Evolutionary conservation across 2,329 filamentous ascomycete genomes (phyloP), one percentile per base, ranked within the genome.

Genomic region (Fusarium sp.): DNA sequence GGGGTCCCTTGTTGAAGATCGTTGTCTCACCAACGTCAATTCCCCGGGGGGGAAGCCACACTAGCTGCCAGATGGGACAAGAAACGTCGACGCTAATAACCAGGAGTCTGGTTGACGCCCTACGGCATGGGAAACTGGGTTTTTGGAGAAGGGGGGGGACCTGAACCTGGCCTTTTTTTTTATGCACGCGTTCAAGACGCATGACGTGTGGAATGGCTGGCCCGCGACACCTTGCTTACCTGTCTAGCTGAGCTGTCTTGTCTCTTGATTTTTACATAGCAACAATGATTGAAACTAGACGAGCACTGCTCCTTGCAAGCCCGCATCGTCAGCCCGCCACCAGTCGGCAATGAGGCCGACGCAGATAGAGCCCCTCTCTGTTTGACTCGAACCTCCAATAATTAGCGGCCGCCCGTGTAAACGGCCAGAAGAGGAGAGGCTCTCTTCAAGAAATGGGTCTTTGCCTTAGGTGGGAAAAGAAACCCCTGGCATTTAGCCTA

Each of bases 1-100:
- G 20, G n/a, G n/a, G 37, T 39, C 45, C 65, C 69, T 63, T 72
- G 70, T 2, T 41, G 69, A 66, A 69, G 70, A 72, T 72, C 69
- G 50, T 62, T 70, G 62, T 75, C 68, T 70, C 72, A 67, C 52
- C 71, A 68, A 59, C 30, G 56, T 58, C 37, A 56, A 68, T 43
- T 66, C 45, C 50, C 39, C 64, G 57, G 18, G 45, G 18, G 45
- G 43, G 16, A 50, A 25, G 18, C 25, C 48, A n/a, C 71, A 34
- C 58, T 54, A 64, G 60, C 27, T 23, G 20, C 3, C 20, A 52
- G 48, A 52, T 52, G 48, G 48, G 48, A 52, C 48, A 52, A 52
- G 27, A 27, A 58, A 52, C 56, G 56, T 50, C 39, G 34, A 39
- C 41, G 58, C 70, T 64, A 67, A 50, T 39, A 59, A 39, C 58